phyloP scores from a whole-genome alignment of 2,329 filamentous ascomycete species.

The Neofusicoccum laricinum region DNA sequence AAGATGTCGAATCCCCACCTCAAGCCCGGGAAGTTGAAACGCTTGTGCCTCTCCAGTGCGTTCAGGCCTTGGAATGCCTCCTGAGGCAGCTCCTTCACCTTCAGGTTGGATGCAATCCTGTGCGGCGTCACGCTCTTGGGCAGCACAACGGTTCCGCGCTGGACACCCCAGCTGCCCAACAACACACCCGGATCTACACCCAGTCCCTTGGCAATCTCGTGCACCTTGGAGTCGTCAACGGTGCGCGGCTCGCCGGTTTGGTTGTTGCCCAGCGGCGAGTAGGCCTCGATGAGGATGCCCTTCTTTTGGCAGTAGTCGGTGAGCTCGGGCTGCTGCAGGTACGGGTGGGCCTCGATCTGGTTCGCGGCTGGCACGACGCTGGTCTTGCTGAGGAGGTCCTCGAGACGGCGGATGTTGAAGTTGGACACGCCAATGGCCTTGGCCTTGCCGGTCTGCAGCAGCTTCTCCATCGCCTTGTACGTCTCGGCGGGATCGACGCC shows the following conservation, averaged over 20 bases:
- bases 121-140: conserved; percentile 57
- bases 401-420: conserved; percentile 46
- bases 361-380: conserved; percentile 66
- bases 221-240: conserved; percentile 67
- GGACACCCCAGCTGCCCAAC: conserved; percentile 84
- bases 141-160: conserved; percentile 74
- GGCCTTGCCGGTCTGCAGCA: conserved; percentile 24
- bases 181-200: conserved; percentile 75
- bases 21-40: conserved; percentile 28
- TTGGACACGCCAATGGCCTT: conserved; percentile 49
- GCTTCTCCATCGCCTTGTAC: conserved; percentile 50
- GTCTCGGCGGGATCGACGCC: conserved; percentile 44
- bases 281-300: conserved; percentile 48
- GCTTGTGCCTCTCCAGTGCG: conserved; percentile 33
- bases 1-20: conserved; percentile 16
- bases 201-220: conserved; percentile 64
- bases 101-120: conserved; percentile 31
- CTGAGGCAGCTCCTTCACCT: conserved; percentile 29
- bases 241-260: conserved; percentile 62
- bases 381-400: conserved; percentile 54
- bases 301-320: conserved; percentile 53
- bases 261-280: conserved; percentile 54
- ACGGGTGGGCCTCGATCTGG: conserved; percentile 69
- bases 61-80: conserved; percentile 31
- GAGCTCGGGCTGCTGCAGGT: conserved; percentile 60